Evolutionary conservation across 2,329 filamentous ascomycete genomes (phyloP).

Genomic region (Colletotrichum destructivum): DNA sequence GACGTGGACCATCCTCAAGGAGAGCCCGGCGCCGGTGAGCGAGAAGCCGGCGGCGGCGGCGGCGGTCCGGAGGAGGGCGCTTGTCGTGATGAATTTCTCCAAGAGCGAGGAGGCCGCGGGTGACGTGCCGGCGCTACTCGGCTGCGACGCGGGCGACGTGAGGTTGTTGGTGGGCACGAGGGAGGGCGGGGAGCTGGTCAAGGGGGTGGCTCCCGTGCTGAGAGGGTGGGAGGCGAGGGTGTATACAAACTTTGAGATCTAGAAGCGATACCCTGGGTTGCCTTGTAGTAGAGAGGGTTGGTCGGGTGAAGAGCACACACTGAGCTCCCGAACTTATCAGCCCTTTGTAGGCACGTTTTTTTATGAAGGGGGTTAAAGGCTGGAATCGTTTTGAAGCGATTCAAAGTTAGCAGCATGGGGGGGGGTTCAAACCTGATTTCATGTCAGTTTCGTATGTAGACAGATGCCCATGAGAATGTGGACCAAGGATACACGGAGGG

Average conservation of each 20-base stretch:
- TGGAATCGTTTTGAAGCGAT: no score
- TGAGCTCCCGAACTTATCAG: no score
- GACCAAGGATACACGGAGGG: no score
- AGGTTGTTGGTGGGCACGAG: slow-evolving; percentile 49
- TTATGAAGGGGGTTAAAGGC: no score
- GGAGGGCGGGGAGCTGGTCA: slow-evolving; percentile 6
- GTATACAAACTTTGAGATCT: slow-evolving; percentile 45
- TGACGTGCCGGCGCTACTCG: slow-evolving; percentile 47
- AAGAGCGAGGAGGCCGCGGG: slow-evolving; percentile 49
- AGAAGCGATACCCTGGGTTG: slow-evolving; percentile 6
- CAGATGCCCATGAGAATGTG: no score
- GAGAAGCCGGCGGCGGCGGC: slow-evolving; percentile 8
- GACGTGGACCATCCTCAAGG: slow-evolving; percentile 70
- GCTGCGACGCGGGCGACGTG: slow-evolving; percentile 40
- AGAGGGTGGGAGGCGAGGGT: slow-evolving; percentile 50
- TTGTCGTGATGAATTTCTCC: slow-evolving; percentile 65
- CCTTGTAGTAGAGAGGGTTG: background rate
- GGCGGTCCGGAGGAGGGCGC: slow-evolving; percentile 48
- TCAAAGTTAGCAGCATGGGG: no score
- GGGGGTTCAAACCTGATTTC: no score
- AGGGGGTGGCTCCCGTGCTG: slow-evolving; percentile 37
- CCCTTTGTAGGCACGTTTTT: no score
- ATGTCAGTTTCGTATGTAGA: no score
- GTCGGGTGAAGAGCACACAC: no score
- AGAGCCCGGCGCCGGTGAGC: slow-evolving; percentile 44